phyloP scores from a whole-genome alignment of 2,329 filamentous ascomycete species.

The Fusarium odoratissimum region DNA sequence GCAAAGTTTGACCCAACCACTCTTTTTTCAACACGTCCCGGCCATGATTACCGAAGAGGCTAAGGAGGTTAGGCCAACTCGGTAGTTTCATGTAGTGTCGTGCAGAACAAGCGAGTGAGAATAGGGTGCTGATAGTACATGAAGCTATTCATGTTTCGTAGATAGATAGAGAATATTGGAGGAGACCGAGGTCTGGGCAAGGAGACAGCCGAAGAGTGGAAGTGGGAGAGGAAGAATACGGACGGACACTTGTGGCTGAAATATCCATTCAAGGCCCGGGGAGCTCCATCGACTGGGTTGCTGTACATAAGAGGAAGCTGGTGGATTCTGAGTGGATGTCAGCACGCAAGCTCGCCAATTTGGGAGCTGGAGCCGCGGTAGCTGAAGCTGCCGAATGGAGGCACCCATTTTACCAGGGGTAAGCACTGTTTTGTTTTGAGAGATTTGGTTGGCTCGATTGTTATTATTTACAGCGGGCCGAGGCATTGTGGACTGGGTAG shows the following conservation, averaged over 20 bases:
- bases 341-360: conserved; percentile 31
- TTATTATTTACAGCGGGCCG: conserved; percentile 27
- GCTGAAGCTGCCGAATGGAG: conserved; percentile 30
- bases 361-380: conserved; percentile 30
- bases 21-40: conserved; percentile 33
- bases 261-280: not conserved
- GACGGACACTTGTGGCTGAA: not conserved
- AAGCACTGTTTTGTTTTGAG: conserved; percentile 13
- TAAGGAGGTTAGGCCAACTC: conserved; percentile 23
- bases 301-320: conserved; percentile 32
- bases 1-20: conserved; percentile 31
- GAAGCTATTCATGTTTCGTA: not conserved
- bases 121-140: not conserved
- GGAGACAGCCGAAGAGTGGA: not conserved
- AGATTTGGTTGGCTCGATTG: conserved; percentile 28
- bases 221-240: not conserved
- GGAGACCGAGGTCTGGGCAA: not conserved
- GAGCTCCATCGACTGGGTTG: not conserved
- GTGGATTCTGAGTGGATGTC: conserved; percentile 5
- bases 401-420: conserved; percentile 33
- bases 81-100: conserved; percentile 35
- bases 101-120: conserved; percentile 15
- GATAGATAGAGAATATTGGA: not conserved
- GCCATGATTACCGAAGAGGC: conserved; percentile 35
- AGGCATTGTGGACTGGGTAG: conserved; percentile 20